Evolutionary conservation across 441 rosid species (phyloP), one percentile per base, ranked within the genome.

Genomic region (Gossypium gossypioides): DNA sequence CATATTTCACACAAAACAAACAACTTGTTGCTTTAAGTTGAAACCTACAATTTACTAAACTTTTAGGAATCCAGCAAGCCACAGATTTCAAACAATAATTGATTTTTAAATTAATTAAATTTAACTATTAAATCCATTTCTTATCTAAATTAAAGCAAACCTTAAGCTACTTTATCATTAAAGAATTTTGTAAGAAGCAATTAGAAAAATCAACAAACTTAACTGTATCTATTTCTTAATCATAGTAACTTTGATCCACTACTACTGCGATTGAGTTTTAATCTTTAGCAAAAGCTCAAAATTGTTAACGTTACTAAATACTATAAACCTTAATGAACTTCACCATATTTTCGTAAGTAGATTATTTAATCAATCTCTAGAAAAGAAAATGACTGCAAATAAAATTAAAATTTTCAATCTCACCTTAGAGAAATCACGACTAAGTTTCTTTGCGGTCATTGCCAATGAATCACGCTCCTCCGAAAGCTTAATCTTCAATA

Each of bases 381-480:
- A 18, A 54, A 54, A 54, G 19, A 7, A 55, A 8, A 19, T 1
- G 27, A 27, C 5, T 0, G 7, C 9, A 51, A 51, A 15, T 50
- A 21, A 29, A 68, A 55, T 8, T 3, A 19, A 51, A 51, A 68
- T 12, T 51, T 51, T 3, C 10, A 50, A 29, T 48, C 21, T 74
- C 59, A 80, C 83, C 83, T 80, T 80, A 48, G 79, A 74, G 32
- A 74, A 54, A 57, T 80, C 83, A 42, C 73, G 59, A 32, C 75
- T 72, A 18, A 77, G 83, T 48, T 74, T 75, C 15, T 71, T 69
- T 9, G 64, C 77, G 6, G 75, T 72, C 75, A 22, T 42, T n/a
- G 71, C 81, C 22, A 80, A 75, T 42, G 79, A 75, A 62, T 77
- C 81, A 15, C 76, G 76, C 48, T 80, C 83, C 74, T 72, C 75